phyloP scores from a whole-genome alignment of 805 yeast species.

The Candida montana region DNA sequence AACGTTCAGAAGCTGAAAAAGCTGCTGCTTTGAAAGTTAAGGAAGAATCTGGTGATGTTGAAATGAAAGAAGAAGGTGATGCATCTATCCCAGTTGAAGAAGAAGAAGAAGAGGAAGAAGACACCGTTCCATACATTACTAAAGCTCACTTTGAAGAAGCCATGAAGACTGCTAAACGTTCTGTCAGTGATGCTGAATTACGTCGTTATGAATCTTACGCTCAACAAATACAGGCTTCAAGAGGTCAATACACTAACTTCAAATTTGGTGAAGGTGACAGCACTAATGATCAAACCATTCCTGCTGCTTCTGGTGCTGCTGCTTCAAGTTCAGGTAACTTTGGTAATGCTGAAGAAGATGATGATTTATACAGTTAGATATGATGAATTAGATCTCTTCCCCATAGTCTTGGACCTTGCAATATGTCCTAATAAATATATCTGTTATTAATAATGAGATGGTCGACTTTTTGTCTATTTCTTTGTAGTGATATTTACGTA shows the following conservation, averaged over 20 bases:
- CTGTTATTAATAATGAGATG: too few relatives aligned
- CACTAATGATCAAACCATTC: slow-evolving; percentile 31
- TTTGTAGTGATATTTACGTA: too few relatives aligned
- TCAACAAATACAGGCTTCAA: slow-evolving; percentile 90
- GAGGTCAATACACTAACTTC: slow-evolving; percentile 91
- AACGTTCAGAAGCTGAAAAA: slow-evolving; percentile 38
- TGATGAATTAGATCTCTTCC: too few relatives aligned
- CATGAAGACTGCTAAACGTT: slow-evolving; percentile 98
- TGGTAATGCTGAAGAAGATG: slow-evolving; percentile 57
- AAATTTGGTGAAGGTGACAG: slow-evolving; percentile 56
- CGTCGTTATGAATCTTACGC: slow-evolving; percentile 99
- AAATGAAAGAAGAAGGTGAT: slow-evolving; percentile 30
- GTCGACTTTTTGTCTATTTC: too few relatives aligned
- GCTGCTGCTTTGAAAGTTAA: slow-evolving; percentile 35
- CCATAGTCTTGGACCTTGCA: too few relatives aligned
- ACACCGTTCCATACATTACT: slow-evolving; percentile 93
- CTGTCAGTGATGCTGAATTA: slow-evolving; percentile 94
- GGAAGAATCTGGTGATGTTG: slow-evolving; percentile 45
- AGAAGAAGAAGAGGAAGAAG: slow-evolving; percentile 61
- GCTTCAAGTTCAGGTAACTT: slow-evolving; percentile 33
- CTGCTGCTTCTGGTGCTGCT: slow-evolving; percentile 24
- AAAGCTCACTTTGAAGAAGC: slow-evolving; percentile 97
- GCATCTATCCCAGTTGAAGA: slow-evolving; percentile 16
- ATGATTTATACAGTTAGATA: slow-evolving; percentile 47
- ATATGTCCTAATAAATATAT: too few relatives aligned